Evolutionary conservation across 768 basidiomycete species (phyloP), one percentile per base, ranked within the genome.

Genomic region (Leccinum obscurum): DNA sequence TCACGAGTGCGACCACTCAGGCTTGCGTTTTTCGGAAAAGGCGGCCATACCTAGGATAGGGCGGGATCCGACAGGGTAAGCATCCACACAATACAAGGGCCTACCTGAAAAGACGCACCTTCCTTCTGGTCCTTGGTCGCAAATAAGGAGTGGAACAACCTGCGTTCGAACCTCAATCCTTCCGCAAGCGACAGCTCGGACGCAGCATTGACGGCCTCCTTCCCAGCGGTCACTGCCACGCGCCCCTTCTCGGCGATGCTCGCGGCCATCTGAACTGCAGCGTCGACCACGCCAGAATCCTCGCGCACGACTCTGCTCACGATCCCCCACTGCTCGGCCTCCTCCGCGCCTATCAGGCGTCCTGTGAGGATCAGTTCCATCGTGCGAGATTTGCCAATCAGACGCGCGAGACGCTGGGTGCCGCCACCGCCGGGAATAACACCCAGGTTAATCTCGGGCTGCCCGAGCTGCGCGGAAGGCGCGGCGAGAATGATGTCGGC

Each of bases 341-440:
- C 92, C 58, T 84, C 76, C 1, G 95, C 96, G 54, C 81, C 76
- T 68, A 97, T 83, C 62, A 78, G 88, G 35, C 92, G 85, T 4
- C 96, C 95, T 0, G 95, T 97, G 52, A 98, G 81, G 49, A 92
- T 84, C 74, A 98, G 77, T 71, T 98, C 96, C 96, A 98, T 98
- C 15, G 95, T 83, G 63, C 92, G 85, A 9, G 93, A 92, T 76
- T 97, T 98, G 49, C 96, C 96, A 64, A 98, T 83, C 10, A 89
- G 81, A 62, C 81, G 85, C 14, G 91, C 85, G 56, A 98, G 85
- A 48, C 95, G 89, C 70, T 98, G 95, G 2, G 94, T 93, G 5
- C 95, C 95, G 32, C 95, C 96, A 9, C 90, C 93, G 3, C 95
- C 95, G 15, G 95, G 95, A 70, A 98, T 97, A 62, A 93, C 88